Evolutionary conservation across 2,329 filamentous ascomycete genomes (phyloP).

Genomic region (Fusarium sp.): DNA sequence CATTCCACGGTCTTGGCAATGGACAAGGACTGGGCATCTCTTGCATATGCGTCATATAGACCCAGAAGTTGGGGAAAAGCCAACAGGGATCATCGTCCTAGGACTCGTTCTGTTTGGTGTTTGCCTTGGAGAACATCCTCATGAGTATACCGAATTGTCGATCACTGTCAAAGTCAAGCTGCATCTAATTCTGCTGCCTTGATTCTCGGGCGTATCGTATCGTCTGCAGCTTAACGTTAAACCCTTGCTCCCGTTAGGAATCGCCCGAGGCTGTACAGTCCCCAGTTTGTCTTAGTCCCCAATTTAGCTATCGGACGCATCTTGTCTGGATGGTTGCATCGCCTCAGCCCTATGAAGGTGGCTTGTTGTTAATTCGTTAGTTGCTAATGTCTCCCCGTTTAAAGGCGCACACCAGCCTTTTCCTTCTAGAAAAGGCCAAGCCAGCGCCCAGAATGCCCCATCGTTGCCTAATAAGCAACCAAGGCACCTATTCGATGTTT

Average conservation of each 20-base stretch:
- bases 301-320: constrained; percentile 3
- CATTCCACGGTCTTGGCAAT: constrained; percentile 5
- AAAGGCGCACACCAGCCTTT: constrained; percentile 9
- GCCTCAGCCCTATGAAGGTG: constrained; percentile 29
- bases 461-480: constrained; percentile 20
- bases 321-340: constrained; percentile 9
- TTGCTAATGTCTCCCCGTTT: neutral
- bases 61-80: constrained; percentile 8
- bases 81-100: constrained; percentile 5
- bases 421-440: constrained; percentile 29
- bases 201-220: constrained; percentile 11
- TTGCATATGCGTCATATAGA: constrained; percentile 18
- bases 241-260: constrained; percentile 6
- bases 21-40: neutral
- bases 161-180: no score
- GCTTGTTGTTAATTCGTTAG: constrained; percentile 1
- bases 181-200: constrained; percentile 23
- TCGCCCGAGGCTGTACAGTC: constrained; percentile 34
- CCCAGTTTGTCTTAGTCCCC: neutral
- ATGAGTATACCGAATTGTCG: constrained; percentile 16
- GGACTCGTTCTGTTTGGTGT: constrained; percentile 6
- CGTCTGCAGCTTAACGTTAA: neutral
- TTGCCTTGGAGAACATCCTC: neutral
- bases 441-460: neutral
- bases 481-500: constrained; percentile 3